Evolutionary conservation across 169 alveolate species (phyloP).

Genomic region (Cryptosporidium ryanae): DNA sequence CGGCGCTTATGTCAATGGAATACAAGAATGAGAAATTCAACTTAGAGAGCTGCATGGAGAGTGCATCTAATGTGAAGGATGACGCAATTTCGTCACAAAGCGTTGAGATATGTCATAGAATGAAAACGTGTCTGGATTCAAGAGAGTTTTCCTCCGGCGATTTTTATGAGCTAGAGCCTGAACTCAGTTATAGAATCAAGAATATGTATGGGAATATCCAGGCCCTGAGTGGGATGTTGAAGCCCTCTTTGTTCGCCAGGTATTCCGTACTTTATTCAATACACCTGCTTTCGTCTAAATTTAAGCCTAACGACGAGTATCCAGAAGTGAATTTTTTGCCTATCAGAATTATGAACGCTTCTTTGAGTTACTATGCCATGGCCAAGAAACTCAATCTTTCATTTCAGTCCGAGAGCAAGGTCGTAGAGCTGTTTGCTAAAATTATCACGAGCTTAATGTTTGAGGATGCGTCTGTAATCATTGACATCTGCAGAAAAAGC

Average conservation of each 20-base stretch:
- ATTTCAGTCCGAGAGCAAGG: conserved; percentile 8
- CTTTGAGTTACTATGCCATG: conserved; percentile 35
- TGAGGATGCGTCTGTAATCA: not conserved
- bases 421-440: conserved; percentile 3
- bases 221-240: not conserved
- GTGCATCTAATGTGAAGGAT: conserved; percentile 20
- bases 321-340: conserved; percentile 32
- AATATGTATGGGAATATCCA: conserved; percentile 8
- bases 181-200: not conserved
- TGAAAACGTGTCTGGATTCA: conserved; percentile 1
- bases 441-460: conserved; percentile 11
- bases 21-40: conserved; percentile 50
- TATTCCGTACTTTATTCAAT: not conserved
- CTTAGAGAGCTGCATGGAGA: not conserved
- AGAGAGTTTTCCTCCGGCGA: not conserved
- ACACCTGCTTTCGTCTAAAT: not conserved
- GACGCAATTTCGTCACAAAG: not conserved
- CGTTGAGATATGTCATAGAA: conserved; percentile 12
- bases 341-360: conserved; percentile 20
- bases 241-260: conserved; percentile 10
- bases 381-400: not conserved
- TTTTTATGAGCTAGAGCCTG: not conserved
- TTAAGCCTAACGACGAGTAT: not conserved
- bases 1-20: conserved; percentile 52
- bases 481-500: not conserved